Conservation (phyloP, 1,284 basidiomycete species). For the Papiliotrema flavescens region DNA sequence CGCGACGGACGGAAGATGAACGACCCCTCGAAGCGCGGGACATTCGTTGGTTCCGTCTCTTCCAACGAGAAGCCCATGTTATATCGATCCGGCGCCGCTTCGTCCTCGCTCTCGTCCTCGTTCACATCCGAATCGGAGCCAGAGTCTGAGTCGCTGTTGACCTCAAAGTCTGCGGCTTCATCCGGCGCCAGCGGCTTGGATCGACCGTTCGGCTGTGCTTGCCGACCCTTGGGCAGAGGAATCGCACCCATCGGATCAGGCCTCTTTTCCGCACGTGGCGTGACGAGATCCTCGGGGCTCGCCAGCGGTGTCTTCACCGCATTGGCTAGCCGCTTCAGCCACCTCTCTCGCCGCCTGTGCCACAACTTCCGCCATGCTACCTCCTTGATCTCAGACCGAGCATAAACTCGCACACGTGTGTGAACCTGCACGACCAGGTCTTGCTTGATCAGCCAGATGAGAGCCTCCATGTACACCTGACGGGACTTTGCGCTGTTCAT, state of each 20-base stretch:
- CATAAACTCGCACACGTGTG: conserved; percentile 77
- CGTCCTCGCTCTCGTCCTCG: conserved; percentile 21
- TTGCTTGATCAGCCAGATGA: conserved; percentile 87
- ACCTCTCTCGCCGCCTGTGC: conserved; percentile 31
- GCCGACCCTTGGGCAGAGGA: conserved; percentile 5
- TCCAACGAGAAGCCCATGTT: conserved; percentile 23
- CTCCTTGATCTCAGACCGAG: conserved; percentile 70
- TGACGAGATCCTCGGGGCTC: conserved; percentile 13
- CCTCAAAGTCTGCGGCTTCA: neutral
- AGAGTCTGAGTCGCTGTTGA: conserved; percentile 29
- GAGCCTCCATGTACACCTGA: conserved; percentile 70
- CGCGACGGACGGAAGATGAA: conserved; percentile 41
- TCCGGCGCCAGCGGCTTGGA: neutral
- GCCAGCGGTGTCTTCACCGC: neutral
- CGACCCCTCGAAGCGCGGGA: conserved; percentile 30
- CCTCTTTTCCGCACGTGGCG: conserved; percentile 21
- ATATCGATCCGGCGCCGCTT: neutral
- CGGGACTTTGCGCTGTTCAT: conserved; percentile 44
- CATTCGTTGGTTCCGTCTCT: conserved; percentile 19
- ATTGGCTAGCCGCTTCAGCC: conserved; percentile 18
- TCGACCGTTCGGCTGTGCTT: neutral
- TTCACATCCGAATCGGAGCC: conserved; percentile 38
- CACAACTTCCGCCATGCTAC: conserved; percentile 45
- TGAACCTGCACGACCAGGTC: conserved; percentile 83
- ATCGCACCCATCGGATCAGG: conserved; percentile 10